Evolutionary conservation across 2,329 filamentous ascomycete species (phyloP), one percentile per base, ranked within the genome.

Genomic region (Achaetomium macrosporum): DNA sequence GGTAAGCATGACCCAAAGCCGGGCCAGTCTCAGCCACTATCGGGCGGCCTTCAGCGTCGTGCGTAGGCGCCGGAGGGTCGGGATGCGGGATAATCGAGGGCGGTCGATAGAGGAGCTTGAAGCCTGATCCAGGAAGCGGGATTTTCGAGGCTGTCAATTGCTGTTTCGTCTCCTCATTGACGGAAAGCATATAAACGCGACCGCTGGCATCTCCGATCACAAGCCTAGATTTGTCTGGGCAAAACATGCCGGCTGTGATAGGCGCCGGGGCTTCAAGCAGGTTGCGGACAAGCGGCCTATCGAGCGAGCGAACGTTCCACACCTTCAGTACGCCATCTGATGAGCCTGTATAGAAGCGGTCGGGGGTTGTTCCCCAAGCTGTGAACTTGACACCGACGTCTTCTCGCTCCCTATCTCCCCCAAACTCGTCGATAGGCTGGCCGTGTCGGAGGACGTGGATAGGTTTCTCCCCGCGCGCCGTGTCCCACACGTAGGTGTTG

Each of bases 341-440:
- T 0, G 79, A 80, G 1, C 82, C 82, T 0, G 81, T 84, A 58
- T 85, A 85, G 41, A 85, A 74, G 0, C 81, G 73, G 50, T 82
- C 78, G 0, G 71, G 64, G 0, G 75, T 77, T 15, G 70, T 73
- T 1, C 79, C 82, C 82, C 82, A 85, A 4, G 80, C 76, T 0
- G 76, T 76, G 58, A 85, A 84, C 61, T 84, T 84, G 40, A 84
- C 79, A 2, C 82, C 82, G 0, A 78, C 77, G 53, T 85, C 82
- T 47, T 80, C 78, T 9, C 70, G 67, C 53, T 82, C 79, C 12
- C 76, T 66, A 36, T 79, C 72, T 1, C 71, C 71, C 4, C 67
- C 56, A 33, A 72, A 67, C 30, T 70, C 68, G 12, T 73, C 70
- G 2, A 72, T 57, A 0, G 68, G 72, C 36, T 68, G 63, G 67